phyloP scores from a whole-genome alignment of 805 yeast species.

The Pichia deserticola region DNA sequence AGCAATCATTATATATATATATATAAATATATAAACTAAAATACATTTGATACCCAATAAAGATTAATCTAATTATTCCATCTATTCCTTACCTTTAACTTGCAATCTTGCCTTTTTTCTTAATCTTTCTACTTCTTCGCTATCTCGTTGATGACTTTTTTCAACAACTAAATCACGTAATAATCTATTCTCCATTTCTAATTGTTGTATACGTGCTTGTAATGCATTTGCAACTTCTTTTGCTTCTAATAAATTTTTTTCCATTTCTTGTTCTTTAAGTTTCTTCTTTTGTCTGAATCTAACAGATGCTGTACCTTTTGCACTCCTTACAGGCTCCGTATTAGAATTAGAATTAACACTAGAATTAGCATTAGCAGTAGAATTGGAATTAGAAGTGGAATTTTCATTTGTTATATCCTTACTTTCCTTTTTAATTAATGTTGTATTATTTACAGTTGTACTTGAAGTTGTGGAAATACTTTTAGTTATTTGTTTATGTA shows the following conservation, averaged over 20 bases:
- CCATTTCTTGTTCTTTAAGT: conserved; percentile 87
- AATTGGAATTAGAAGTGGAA: not conserved
- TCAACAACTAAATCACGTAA: conserved; percentile 78
- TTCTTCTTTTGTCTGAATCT: conserved; percentile 90
- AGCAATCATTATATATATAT: no score
- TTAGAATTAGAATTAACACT: not conserved
- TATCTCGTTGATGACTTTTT: conserved; percentile 54
- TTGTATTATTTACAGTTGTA: no score
- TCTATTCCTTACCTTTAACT: conserved; percentile 11
- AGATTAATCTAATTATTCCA: not conserved
- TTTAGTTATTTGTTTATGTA: no score
- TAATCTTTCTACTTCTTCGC: conserved; percentile 45
- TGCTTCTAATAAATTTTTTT: conserved; percentile 63
- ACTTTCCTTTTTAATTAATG: not conserved
- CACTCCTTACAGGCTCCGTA: not conserved
- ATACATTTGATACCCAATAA: no score
- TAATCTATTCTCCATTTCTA: conserved; percentile 90
- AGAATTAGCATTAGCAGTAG: not conserved
- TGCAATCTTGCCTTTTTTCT: conserved; percentile 39
- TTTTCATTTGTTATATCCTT: not conserved
- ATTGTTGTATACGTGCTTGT: conserved; percentile 69
- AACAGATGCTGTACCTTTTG: conserved; percentile 62
- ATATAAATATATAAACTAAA: no score
- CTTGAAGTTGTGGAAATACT: no score
- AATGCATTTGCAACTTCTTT: conserved; percentile 57